phyloP scores from a whole-genome alignment of 2,329 filamentous ascomycete genomes.

The Aspergillus latus region DNA sequence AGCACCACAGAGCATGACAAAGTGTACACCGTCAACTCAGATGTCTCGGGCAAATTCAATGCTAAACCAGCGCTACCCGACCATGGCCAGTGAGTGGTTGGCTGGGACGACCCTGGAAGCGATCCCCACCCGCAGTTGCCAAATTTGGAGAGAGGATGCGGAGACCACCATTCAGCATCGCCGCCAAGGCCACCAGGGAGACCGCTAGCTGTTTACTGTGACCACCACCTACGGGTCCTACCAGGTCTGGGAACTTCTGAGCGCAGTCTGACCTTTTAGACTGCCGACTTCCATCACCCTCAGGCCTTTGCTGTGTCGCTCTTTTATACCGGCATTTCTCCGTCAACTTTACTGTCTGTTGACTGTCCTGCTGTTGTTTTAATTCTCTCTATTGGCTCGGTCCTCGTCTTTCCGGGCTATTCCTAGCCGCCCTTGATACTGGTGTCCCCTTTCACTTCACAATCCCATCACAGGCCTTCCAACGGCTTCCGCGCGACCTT shows the following conservation, averaged over 20 bases:
- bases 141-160: slow-evolving; percentile 20
- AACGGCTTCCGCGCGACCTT: background rate
- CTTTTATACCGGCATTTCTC: background rate
- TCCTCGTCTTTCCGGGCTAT: slow-evolving; percentile 2
- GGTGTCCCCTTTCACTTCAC: slow-evolving; percentile 7
- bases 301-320: background rate
- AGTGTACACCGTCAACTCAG: no score
- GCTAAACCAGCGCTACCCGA: background rate
- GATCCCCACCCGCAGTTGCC: slow-evolving; percentile 21
- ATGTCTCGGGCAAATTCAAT: background rate
- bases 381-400: background rate
- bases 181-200: slow-evolving; percentile 4
- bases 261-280: background rate
- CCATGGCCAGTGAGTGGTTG: slow-evolving; percentile 18
- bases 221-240: background rate
- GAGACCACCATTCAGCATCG: slow-evolving; percentile 18
- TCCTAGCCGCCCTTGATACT: slow-evolving; percentile 8
- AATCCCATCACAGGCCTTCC: background rate
- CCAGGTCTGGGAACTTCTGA: background rate
- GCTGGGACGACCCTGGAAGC: slow-evolving; percentile 17
- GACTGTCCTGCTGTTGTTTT: background rate
- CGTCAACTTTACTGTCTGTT: background rate
- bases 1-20: no score
- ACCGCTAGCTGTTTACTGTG: background rate
- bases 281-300: slow-evolving; percentile 1